phyloP scores from a whole-genome alignment of 2,329 filamentous ascomycete genomes.

The Verticillium alfalfae region DNA sequence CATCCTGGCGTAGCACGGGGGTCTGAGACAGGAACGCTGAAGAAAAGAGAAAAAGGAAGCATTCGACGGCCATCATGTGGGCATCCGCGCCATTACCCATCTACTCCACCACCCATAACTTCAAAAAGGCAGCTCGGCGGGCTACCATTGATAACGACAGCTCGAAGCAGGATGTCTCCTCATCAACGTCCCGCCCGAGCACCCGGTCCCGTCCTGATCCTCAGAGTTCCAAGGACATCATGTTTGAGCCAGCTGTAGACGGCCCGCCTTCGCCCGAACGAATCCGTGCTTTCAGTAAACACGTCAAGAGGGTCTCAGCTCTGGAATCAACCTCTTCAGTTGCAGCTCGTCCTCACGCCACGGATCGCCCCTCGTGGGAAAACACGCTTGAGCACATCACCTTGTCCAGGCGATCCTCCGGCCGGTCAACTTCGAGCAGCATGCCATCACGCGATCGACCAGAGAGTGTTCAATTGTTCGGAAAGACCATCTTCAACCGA shows the following conservation, averaged over 20 bases:
- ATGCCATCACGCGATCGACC: conserved; percentile 48
- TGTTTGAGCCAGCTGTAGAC: conserved; percentile 54
- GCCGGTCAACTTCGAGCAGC: conserved; percentile 47
- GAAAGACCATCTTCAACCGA: conserved; percentile 54
- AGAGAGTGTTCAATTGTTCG: conserved; percentile 55
- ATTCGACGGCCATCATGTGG: background rate
- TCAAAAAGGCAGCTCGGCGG: conserved; percentile 2
- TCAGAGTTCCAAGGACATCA: conserved; percentile 13
- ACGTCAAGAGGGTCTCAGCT: conserved; percentile 50
- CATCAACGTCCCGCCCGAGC: conserved; percentile 3
- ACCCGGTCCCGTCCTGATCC: conserved; percentile 4
- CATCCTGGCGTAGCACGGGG: background rate
- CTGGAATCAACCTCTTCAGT: conserved; percentile 51
- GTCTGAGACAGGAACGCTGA: background rate
- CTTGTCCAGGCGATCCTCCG: conserved; percentile 52
- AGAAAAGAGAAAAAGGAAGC: background rate
- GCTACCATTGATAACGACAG: background rate
- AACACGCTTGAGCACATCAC: conserved; percentile 39
- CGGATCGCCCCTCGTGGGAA: conserved; percentile 45
- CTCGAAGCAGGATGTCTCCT: conserved; percentile 6
- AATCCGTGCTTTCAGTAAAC: conserved; percentile 52
- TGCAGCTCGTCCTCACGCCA: conserved; percentile 35
- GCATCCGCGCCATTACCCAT: conserved; percentile 12
- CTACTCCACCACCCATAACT: conserved; percentile 13
- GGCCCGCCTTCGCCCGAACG: conserved; percentile 56